Evolutionary conservation across 805 yeast species (phyloP).

Genomic region (Sungouiella thailandica): DNA sequence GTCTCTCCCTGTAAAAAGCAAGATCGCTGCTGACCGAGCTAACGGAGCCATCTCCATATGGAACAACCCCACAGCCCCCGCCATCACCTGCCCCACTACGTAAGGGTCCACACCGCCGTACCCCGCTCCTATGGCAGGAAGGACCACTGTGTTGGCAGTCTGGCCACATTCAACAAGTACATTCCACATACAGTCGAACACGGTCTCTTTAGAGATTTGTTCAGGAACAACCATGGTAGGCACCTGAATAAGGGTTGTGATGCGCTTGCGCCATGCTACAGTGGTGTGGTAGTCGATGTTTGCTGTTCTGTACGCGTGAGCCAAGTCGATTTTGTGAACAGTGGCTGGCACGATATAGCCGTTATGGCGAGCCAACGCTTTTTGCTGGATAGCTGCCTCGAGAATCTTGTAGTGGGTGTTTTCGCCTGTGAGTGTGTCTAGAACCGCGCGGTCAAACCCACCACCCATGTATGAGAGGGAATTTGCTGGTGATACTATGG

Average conservation of each 20-base stretch:
- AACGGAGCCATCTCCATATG: constrained; percentile 10
- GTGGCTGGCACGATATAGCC: constrained; percentile 18
- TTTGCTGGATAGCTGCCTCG: constrained; percentile 14
- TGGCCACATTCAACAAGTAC: constrained; percentile 6
- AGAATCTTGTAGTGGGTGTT: constrained; percentile 7
- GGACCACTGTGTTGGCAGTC: constrained; percentile 8
- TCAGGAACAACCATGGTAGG: constrained; percentile 27
- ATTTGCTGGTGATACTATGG: constrained; percentile 21
- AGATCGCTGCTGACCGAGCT: constrained; percentile 15
- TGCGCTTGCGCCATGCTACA: constrained; percentile 7
- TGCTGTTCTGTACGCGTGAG: constrained; percentile 1
- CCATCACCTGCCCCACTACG: constrained; percentile 15
- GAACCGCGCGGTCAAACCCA: constrained; percentile 22
- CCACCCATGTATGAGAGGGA: constrained; percentile 24
- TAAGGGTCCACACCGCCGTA: constrained; percentile 17
- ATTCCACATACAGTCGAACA: constrained; percentile 22
- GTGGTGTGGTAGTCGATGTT: constrained; percentile 4
- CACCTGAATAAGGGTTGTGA: constrained; percentile 7
- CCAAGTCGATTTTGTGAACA: constrained; percentile 11
- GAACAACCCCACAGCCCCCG: constrained; percentile 17
- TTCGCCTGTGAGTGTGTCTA: constrained; percentile 9
- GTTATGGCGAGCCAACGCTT: constrained; percentile 9
- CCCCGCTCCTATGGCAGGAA: constrained; percentile 28
- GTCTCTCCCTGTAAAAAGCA: constrained; percentile 17
- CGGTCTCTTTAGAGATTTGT: constrained; percentile 4